A percentile compares a stretch with the other conserved stretches of the same genome.
phyloP scores from a whole-genome alignment of 768 basidiomycete species.

The Suillus cothurnatus region DNA sequence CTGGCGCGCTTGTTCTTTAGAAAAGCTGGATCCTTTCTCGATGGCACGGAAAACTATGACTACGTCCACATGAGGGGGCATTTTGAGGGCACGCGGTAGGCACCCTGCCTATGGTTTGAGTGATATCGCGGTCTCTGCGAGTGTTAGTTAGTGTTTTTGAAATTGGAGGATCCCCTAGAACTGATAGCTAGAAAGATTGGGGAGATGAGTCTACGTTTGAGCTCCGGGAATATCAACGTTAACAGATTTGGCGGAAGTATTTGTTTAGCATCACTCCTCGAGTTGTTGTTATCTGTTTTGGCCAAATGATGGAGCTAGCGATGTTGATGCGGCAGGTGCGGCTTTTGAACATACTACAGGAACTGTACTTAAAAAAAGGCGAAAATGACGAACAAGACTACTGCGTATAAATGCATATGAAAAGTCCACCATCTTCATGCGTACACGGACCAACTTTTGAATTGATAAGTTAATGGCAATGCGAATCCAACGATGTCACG shows the following conservation, averaged over 20 bases:
- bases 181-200: not conserved
- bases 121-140: not conserved
- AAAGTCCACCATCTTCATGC: conserved; percentile 2
- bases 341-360: conserved; percentile 4
- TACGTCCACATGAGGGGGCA: conserved; percentile 67
- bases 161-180: not conserved
- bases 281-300: not conserved
- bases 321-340: too few relatives aligned
- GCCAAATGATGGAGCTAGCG: not conserved
- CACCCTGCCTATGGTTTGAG: not conserved
- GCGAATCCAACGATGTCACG: conserved; percentile 15
- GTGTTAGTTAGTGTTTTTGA: too few relatives aligned
- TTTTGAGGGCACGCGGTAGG: conserved; percentile 13
- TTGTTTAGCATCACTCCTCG: not conserved
- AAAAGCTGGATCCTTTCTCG: conserved; percentile 37
- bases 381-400: conserved; percentile 2
- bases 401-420: conserved; percentile 11
- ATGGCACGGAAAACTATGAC: conserved; percentile 70
- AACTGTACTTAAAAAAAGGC: not conserved
- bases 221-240: not conserved
- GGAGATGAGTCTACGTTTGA: not conserved
- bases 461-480: conserved; percentile 12
- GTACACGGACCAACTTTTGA: conserved; percentile 8
- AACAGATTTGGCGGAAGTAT: not conserved
- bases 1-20: conserved; percentile 64